Percentiles rank a stretch among this genome's conserved stretches.
Evolutionary conservation across 805 yeast genomes (phyloP).

Genomic region (Kodamaea kaohsiungensis): DNA sequence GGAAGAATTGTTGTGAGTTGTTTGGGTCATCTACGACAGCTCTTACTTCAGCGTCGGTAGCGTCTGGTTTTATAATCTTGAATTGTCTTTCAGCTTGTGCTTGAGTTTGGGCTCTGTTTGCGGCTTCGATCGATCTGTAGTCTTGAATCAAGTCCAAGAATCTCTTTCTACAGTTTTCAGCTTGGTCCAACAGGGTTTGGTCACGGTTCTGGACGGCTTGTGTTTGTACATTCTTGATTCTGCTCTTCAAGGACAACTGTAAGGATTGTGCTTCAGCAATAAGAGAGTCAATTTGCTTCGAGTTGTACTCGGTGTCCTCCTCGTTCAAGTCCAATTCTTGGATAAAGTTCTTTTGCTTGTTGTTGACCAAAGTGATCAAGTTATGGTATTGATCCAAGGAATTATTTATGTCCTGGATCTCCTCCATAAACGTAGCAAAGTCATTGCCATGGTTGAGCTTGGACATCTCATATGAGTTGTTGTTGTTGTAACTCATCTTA

Average conservation of each 20-base stretch:
- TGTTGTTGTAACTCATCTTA: slow-evolving; percentile 35
- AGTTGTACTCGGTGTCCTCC: slow-evolving; percentile 57
- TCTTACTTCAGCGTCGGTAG: slow-evolving; percentile 78
- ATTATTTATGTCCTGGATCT: slow-evolving; percentile 44
- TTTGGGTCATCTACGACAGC: slow-evolving; percentile 77
- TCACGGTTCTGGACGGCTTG: slow-evolving; percentile 60
- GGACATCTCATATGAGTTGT: slow-evolving; percentile 31
- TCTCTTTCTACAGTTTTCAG: slow-evolving; percentile 81
- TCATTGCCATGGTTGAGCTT: slow-evolving; percentile 37
- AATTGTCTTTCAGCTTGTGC: slow-evolving; percentile 92
- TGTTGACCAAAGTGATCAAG: slow-evolving; percentile 39
- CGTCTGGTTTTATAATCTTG: slow-evolving; percentile 83
- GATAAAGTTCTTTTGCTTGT: slow-evolving; percentile 41
- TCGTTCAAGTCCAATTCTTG: slow-evolving; percentile 44
- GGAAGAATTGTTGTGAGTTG: slow-evolving; percentile 88
- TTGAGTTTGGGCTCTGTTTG: slow-evolving; percentile 80
- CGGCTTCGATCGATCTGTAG: slow-evolving; percentile 82
- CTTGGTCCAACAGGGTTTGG: slow-evolving; percentile 83
- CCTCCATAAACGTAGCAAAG: slow-evolving; percentile 47
- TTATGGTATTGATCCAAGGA: slow-evolving; percentile 42
- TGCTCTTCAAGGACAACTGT: slow-evolving; percentile 70
- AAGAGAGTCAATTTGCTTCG: slow-evolving; percentile 74
- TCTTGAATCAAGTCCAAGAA: slow-evolving; percentile 86
- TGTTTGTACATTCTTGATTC: slow-evolving; percentile 76
- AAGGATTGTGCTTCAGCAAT: slow-evolving; percentile 77